These are phyloP conservation scores for Halenospora varia DNA, from an alignment of 495 filamentous ascomycete genomes.

Conservation along the genomic window DNA sequence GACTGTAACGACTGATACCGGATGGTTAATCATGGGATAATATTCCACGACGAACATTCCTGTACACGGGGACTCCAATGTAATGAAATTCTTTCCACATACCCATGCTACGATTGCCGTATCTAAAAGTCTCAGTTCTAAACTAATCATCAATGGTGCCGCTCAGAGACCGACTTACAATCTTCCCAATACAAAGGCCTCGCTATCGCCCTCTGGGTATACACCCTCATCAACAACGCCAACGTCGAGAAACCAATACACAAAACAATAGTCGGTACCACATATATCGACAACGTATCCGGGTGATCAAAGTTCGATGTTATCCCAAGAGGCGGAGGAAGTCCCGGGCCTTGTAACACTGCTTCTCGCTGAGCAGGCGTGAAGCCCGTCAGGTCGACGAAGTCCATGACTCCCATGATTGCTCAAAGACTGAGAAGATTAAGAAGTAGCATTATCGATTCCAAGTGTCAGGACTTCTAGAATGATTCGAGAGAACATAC, in stretches of 20 bases:
- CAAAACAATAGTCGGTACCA: conserved; percentile 25
- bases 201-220: conserved; percentile 24
- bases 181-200: conserved; percentile 31
- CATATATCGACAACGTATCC: conserved; percentile 5
- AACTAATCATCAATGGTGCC: background rate
- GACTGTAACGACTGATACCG: too few relatives aligned
- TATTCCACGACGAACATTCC: too few relatives aligned
- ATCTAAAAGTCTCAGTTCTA: background rate
- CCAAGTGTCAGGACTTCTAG: too few relatives aligned
- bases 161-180: conserved; percentile 18
- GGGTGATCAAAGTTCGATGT: conserved; percentile 16
- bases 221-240: conserved; percentile 28
- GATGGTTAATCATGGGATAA: too few relatives aligned
- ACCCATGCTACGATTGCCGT: background rate
- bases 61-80: too few relatives aligned
- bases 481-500: too few relatives aligned
- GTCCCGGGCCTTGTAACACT: background rate
- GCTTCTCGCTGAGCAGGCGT: background rate
- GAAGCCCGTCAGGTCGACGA: too few relatives aligned
- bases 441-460: too few relatives aligned
- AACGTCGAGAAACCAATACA: conserved; percentile 26
- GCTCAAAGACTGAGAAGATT: background rate
- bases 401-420: background rate
- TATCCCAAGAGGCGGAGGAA: conserved; percentile 14
- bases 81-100: background rate